Percentiles rank a stretch among this genome's conserved stretches.
Evolutionary conservation across 257 asterid genomes (phyloP).

Genomic region (Plantago elongata): DNA sequence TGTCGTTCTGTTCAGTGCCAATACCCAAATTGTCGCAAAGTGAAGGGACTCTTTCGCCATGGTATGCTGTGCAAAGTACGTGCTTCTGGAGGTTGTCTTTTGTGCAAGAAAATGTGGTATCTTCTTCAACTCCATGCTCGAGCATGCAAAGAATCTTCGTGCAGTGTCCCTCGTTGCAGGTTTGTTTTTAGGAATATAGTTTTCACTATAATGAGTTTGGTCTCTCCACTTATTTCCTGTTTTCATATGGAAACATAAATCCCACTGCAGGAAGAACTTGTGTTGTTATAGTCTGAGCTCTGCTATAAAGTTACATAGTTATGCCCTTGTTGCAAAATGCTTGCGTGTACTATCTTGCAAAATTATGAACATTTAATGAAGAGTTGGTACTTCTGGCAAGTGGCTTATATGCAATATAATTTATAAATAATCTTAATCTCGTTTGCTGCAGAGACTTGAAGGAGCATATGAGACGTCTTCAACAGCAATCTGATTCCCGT

Average conservation of each 20-base stretch:
- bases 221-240: background rate
- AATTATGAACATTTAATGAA: too few species aligned
- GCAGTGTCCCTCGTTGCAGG: conserved; percentile 99
- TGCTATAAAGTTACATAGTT: too few species aligned
- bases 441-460: conserved; percentile 50
- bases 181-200: conserved; percentile 22
- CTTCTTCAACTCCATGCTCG: conserved; percentile 98
- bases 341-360: too few species aligned
- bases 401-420: too few species aligned
- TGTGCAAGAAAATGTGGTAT: conserved; percentile 98
- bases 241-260: background rate
- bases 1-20: conserved; percentile 74
- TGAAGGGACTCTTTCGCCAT: conserved; percentile 97
- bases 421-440: background rate
- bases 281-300: background rate
- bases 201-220: background rate
- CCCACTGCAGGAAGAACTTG: too few species aligned
- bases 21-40: conserved; percentile 91
- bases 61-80: conserved; percentile 81
- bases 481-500: conserved; percentile 64
- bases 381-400: too few species aligned
- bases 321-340: too few species aligned
- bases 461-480: conserved; percentile 55
- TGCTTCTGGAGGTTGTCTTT: conserved; percentile 85
- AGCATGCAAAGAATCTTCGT: conserved; percentile 85